These are phyloP conservation scores for Nannizziopsis arthrosporioides DNA, from an alignment of 2,329 filamentous ascomycete species.

Conservation along the genomic window DNA sequence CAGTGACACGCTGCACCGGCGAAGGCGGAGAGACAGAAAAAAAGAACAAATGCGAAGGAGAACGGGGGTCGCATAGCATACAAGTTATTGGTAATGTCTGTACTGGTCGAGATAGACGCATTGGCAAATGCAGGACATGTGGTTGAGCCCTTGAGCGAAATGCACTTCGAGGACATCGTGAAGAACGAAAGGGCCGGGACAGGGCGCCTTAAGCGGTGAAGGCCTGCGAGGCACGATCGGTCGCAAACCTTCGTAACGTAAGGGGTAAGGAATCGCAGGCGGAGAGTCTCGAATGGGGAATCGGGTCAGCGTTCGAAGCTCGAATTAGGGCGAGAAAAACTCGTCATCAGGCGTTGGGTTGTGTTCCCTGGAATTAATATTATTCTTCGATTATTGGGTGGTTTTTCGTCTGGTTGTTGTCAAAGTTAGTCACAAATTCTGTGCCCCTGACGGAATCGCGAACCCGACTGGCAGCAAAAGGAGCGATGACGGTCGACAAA, in stretches of 20 bases:
- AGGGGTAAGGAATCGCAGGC: neutral
- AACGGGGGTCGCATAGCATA: slow-evolving; percentile 34
- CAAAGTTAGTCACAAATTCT: neutral
- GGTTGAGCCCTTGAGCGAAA: slow-evolving; percentile 59
- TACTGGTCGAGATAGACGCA: slow-evolving; percentile 58
- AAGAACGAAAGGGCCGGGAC: neutral
- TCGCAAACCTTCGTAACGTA: neutral
- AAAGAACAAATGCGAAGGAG: neutral
- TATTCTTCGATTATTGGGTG: neutral
- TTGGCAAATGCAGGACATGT: slow-evolving; percentile 60
- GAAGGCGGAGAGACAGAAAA: neutral
- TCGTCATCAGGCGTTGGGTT: neutral
- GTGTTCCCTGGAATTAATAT: neutral
- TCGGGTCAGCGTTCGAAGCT: slow-evolving; percentile 6
- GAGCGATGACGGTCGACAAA: slow-evolving; percentile 7
- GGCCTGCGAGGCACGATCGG: too few relatives aligned
- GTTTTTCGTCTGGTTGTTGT: neutral
- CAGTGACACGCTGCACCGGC: neutral
- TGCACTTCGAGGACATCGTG: slow-evolving; percentile 38
- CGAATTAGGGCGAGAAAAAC: neutral
- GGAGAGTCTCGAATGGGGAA: neutral
- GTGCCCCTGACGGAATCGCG: slow-evolving; percentile 8
- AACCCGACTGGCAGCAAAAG: slow-evolving; percentile 8
- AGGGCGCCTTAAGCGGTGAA: neutral
- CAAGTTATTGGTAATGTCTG: slow-evolving; percentile 50